Evolutionary conservation across 441 rosid genomes (phyloP), one percentile per base, ranked within the genome.

Genomic region (Daphne laureola): DNA sequence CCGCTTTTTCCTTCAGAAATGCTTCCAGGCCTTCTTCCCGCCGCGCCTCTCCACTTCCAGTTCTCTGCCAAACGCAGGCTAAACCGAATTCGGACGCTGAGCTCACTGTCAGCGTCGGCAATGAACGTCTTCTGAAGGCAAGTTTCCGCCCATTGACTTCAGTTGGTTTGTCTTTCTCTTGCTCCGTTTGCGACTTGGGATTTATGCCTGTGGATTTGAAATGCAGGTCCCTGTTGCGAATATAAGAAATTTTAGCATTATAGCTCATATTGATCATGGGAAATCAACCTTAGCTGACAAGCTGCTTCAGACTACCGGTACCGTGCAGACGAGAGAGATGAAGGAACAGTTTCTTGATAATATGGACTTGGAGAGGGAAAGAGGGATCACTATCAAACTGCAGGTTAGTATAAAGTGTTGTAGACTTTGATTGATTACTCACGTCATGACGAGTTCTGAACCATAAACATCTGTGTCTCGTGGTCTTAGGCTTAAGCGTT

Each of bases 181-280:
- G 38, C 0, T 44, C 17, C 17, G 14, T 31, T 43, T 40, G 38
- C 41, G 38, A 8, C 11, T 6, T 31, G 38, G 8, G 38, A 5
- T 31, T 31, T 31, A 31, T 31, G 38, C 38, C 21, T 38, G 12
- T 27, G 31, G 31, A 14, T 17, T 51, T 43, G 16, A 49, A 27
- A 14, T 53, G 56, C 73, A 89, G 83, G 97, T 93, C 63, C 95
- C 96, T 8, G 71, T 79, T 16, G 68, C 86, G 25, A 78, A 80
- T 38, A 80, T 93, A 51, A 78, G 98, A 67, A 93, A 93, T 64
- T 93, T 93, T 70, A 63, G 79, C 47, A 87, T 93, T 27, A 93
- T 93, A 64, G 98, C 97, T 6, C 98, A 93, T 70, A 93, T 93
- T 36, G 98, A 93, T 55, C 98, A 93, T 73, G 98, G 98, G 26